phyloP scores from a whole-genome alignment of 164 flowering plant species.

The Buxus sempervirens region DNA sequence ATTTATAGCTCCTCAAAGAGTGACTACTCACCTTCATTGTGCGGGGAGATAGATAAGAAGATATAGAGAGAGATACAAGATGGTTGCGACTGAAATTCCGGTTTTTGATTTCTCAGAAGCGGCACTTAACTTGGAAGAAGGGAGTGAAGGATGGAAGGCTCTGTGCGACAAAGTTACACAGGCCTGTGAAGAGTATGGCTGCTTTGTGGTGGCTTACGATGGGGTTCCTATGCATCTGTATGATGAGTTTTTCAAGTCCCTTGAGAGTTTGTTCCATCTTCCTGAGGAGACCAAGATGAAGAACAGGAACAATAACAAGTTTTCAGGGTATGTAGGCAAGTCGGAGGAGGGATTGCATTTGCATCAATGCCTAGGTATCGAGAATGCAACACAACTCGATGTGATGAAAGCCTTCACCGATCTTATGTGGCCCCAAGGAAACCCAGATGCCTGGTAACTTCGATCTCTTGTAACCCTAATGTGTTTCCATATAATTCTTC shows the following conservation, averaged over 20 bases:
- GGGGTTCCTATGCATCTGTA: conserved; percentile 17
- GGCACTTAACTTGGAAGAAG: conserved; percentile 1
- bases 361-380: conserved; percentile 51
- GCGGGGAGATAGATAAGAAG: too few species aligned
- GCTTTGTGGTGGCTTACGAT: conserved; percentile 32
- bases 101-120: conserved; percentile 18
- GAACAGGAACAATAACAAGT: conserved; percentile 35
- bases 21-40: too few species aligned
- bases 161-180: conserved; percentile 22
- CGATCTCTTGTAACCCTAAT: conserved; percentile 4
- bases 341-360: conserved; percentile 29
- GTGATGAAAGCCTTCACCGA: conserved; percentile 32
- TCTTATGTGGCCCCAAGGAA: conserved; percentile 63
- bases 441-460: conserved; percentile 45
- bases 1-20: too few species aligned
- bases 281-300: conserved; percentile 46
- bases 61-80: conserved; percentile 9
- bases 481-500: too few species aligned
- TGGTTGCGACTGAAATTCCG: conserved; percentile 16
- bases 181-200: conserved; percentile 51
- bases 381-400: conserved; percentile 23
- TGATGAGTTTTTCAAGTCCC: conserved; percentile 27
- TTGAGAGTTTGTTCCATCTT: conserved; percentile 46
- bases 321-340: conserved; percentile 36
- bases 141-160: conserved; percentile 22